These are phyloP conservation scores for Mucor lusitanicus DNA, from an alignment of 371 early-diverging fungal species.

Conservation along the genomic window DNA sequence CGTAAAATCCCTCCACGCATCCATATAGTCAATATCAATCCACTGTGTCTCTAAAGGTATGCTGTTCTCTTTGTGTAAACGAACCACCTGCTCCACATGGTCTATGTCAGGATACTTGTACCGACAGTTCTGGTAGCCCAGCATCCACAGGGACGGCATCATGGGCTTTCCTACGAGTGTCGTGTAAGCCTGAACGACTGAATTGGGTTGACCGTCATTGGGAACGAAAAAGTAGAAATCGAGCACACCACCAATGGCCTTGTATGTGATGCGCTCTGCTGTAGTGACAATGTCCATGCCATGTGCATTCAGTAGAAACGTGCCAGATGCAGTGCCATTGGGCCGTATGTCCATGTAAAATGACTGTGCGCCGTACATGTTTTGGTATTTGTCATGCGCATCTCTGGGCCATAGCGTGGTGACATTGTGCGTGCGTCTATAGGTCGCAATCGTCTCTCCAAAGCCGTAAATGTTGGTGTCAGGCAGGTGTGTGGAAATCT, in stretches of 20 bases:
- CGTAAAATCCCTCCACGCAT: slow-evolving; percentile 43
- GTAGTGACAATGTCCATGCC: slow-evolving; percentile 73
- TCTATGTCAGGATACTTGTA: slow-evolving; percentile 65
- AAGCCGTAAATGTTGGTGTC: slow-evolving; percentile 68
- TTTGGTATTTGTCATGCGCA: slow-evolving; percentile 50
- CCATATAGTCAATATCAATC: slow-evolving; percentile 27
- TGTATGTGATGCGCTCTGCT: slow-evolving; percentile 57
- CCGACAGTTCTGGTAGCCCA: slow-evolving; percentile 75
- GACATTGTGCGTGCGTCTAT: slow-evolving; percentile 44
- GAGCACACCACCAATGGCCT: slow-evolving; percentile 65
- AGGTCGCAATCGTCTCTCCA: slow-evolving; percentile 58
- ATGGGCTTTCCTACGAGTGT: slow-evolving; percentile 66
- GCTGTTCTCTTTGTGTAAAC: slow-evolving; percentile 41
- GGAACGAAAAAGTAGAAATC: slow-evolving; percentile 68
- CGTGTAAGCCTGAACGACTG: slow-evolving; percentile 65
- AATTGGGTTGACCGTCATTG: slow-evolving; percentile 40
- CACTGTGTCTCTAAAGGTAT: slow-evolving; percentile 29
- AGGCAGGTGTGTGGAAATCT: slow-evolving; percentile 53
- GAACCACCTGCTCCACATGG: slow-evolving; percentile 55
- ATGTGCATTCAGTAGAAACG: slow-evolving; percentile 61
- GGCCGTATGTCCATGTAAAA: slow-evolving; percentile 67
- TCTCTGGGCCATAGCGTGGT: slow-evolving; percentile 61
- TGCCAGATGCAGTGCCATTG: slow-evolving; percentile 56
- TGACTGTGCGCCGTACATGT: slow-evolving; percentile 74
- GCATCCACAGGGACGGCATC: slow-evolving; percentile 55